phyloP scores from a whole-genome alignment of 2,329 filamentous ascomycete species.

The Corynespora cassiicola region DNA sequence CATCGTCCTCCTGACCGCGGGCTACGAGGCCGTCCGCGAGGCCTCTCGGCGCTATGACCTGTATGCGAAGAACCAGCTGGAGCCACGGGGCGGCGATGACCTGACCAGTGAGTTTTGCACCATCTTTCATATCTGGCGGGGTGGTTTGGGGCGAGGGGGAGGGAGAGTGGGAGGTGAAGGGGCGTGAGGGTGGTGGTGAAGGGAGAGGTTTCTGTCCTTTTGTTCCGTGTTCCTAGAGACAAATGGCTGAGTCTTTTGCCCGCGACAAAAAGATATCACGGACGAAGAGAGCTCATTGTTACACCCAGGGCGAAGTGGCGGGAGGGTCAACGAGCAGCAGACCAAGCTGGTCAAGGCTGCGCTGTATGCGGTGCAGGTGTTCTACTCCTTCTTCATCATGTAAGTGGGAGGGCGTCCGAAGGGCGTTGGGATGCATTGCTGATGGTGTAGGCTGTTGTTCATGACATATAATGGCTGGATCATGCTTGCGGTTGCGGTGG shows the following conservation, averaged over 20 bases:
- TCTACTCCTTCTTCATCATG: conserved; percentile 99
- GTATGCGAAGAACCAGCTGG: conserved; percentile 27
- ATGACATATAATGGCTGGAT: conserved; percentile 99
- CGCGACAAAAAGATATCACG: conserved; percentile 26
- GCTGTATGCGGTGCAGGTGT: conserved; percentile 91
- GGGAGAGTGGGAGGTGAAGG: background rate
- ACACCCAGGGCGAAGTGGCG: conserved; percentile 70
- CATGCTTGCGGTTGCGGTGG: conserved; percentile 88
- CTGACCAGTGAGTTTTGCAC: conserved; percentile 37
- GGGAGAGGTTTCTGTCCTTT: conserved; percentile 5
- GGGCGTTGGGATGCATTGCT: conserved; percentile 8
- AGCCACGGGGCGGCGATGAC: conserved; percentile 35
- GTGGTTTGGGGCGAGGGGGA: too few species aligned
- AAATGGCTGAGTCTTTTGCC: conserved; percentile 34
- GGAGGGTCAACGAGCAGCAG: conserved; percentile 68
- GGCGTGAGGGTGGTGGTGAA: background rate
- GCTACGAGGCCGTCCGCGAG: conserved; percentile 88
- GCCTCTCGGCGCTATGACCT: conserved; percentile 78
- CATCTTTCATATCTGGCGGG: conserved; percentile 9
- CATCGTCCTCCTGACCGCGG: conserved; percentile 83
- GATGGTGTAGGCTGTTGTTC: conserved; percentile 80
- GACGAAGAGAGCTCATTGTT: conserved; percentile 71
- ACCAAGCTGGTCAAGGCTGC: conserved; percentile 80
- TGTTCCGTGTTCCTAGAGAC: conserved; percentile 19
- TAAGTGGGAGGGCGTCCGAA: conserved; percentile 60